Percentiles rank a stretch among this genome's conserved stretches.
Evolutionary conservation across 257 asterid species (phyloP).

Genomic region (Salvia splendens): DNA sequence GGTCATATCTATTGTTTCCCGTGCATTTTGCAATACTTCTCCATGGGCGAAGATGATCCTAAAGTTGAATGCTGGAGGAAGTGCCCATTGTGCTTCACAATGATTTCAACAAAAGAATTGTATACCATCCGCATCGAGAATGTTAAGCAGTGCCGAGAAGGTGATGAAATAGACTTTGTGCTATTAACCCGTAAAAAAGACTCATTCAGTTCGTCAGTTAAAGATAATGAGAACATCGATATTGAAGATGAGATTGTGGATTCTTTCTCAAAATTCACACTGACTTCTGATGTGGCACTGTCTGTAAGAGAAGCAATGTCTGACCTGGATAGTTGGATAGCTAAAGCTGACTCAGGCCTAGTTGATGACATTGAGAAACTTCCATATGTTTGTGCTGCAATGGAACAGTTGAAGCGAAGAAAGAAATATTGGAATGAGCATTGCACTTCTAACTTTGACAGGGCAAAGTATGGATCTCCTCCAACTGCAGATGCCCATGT

Average conservation of each 20-base stretch:
- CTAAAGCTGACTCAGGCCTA: constrained; percentile 86
- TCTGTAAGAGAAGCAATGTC: constrained; percentile 84
- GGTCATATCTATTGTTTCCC: constrained; percentile 97
- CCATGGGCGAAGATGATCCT: constrained; percentile 53
- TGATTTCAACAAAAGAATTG: constrained; percentile 84
- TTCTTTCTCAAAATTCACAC: constrained; percentile 75
- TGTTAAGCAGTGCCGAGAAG: constrained; percentile 62
- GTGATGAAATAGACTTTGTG: constrained; percentile 65
- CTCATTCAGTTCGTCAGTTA: constrained; percentile 61
- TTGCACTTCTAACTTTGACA: constrained; percentile 36
- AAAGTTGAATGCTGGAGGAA: constrained; percentile 69
- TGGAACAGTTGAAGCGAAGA: constrained; percentile 72
- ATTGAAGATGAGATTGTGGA: constrained; percentile 50
- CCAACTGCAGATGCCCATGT: constrained; percentile 30
- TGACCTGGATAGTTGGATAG: constrained; percentile 91
- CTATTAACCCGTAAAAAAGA: constrained; percentile 76
- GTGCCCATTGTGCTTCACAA: constrained; percentile 87
- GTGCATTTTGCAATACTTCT: constrained; percentile 78
- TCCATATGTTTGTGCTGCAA: constrained; percentile 90
- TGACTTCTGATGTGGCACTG: constrained; percentile 84
- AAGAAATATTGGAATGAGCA: constrained; percentile 78
- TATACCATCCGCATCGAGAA: constrained; percentile 58
- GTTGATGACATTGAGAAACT: constrained; percentile 93
- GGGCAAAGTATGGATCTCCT: constrained; percentile 44
- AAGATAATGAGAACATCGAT: constrained; percentile 35